Conservation (phyloP, 1,284 basidiomycete species). For the Sporisorium exsertum region DNA sequence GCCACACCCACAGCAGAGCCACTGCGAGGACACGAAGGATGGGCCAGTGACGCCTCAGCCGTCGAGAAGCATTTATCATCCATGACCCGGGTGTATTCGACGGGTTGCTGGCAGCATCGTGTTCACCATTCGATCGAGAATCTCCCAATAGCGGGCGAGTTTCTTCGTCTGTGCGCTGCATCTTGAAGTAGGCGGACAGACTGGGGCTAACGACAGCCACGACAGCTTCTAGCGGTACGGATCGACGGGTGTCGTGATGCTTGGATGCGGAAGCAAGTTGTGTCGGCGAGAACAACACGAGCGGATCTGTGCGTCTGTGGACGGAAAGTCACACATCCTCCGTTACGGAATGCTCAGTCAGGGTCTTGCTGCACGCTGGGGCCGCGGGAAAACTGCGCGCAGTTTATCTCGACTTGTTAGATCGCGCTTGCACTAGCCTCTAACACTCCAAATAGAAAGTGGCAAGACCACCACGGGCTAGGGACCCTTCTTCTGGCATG, state of each 20-base stretch:
- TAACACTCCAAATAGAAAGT: too few relatives aligned
- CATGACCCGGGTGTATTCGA: constrained; percentile 1
- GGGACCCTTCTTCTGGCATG: neutral
- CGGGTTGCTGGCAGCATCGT: constrained; percentile 12
- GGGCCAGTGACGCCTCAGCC: constrained; percentile 24
- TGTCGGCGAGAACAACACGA: neutral
- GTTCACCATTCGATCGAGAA: neutral
- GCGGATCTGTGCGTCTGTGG: neutral
- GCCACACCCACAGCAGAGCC: constrained; percentile 31
- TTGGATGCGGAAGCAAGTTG: neutral
- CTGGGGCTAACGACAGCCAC: neutral
- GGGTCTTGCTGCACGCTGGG: constrained; percentile 7
- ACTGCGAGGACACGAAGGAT: constrained; percentile 36
- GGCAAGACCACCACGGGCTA: neutral
- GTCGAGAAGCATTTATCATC: neutral
- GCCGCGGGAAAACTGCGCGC: constrained; percentile 11
- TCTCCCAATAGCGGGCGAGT: constrained; percentile 25
- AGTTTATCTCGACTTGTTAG: neutral
- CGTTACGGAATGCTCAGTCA: constrained; percentile 12
- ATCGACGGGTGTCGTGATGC: neutral
- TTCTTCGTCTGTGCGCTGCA: constrained; percentile 28
- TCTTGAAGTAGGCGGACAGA: neutral
- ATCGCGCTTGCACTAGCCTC: too few relatives aligned
- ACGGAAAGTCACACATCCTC: neutral
- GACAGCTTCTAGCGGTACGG: neutral